These are phyloP conservation scores for Crucihimalaya himalaica DNA, from an alignment of 345 rosid species.

Conservation along the genomic window DNA sequence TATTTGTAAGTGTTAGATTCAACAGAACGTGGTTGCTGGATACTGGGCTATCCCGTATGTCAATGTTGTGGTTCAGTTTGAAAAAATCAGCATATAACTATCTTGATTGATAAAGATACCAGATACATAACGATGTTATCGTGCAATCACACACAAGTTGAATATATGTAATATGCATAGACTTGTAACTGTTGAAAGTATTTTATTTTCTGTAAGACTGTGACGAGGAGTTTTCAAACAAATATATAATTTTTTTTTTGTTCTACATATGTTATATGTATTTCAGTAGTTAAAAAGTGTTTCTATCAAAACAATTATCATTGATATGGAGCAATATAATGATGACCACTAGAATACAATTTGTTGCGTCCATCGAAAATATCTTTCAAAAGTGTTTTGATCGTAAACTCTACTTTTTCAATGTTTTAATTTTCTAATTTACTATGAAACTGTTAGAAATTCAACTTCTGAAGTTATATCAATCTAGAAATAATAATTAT, in stretches of 20 bases:
- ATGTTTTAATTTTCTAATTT: neutral
- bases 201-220: neutral
- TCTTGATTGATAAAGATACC: conserved; percentile 24
- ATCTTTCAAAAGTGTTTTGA: neutral
- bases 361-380: neutral
- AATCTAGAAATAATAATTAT: too few species aligned
- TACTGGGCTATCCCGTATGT: neutral
- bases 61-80: conserved; percentile 14
- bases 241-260: neutral
- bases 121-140: conserved; percentile 6
- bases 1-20: neutral
- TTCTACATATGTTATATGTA: neutral
- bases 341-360: neutral
- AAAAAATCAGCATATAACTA: conserved; percentile 19
- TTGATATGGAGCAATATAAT: neutral
- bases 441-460: neutral
- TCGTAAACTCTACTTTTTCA: neutral
- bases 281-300: neutral
- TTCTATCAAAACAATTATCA: neutral
- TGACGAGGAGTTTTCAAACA: neutral
- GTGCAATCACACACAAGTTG: neutral
- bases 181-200: neutral
- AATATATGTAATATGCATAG: neutral
- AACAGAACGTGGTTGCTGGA: conserved; percentile 10
- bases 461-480: neutral